These are phyloP conservation scores for Cladophialophora chaetospira DNA, from an alignment of 2,329 filamentous ascomycete genomes.

Conservation along the genomic window DNA sequence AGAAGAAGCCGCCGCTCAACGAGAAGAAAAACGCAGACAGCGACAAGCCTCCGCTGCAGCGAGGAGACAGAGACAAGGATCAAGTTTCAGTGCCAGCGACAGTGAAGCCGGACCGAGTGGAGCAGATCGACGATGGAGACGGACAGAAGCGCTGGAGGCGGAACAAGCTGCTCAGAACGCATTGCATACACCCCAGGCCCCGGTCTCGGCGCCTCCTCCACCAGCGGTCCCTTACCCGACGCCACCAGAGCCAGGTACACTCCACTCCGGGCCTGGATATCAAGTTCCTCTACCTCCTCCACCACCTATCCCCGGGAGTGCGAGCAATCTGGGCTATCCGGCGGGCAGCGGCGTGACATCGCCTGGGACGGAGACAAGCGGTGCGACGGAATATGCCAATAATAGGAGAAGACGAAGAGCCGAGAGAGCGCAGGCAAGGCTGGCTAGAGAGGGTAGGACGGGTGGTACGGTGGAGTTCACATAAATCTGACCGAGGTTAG, in stretches of 20 bases:
- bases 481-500: conserved; percentile 4
- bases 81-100: conserved; percentile 46
- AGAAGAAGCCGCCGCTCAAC: conserved; percentile 63
- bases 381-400: conserved; percentile 52
- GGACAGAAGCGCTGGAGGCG: conserved; percentile 53
- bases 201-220: conserved; percentile 30
- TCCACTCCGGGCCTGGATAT: conserved; percentile 25
- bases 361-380: conserved; percentile 52
- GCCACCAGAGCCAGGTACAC: conserved; percentile 27
- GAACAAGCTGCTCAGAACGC: conserved; percentile 48
- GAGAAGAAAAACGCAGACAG: conserved; percentile 56
- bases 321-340: conserved; percentile 40
- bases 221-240: conserved; percentile 22
- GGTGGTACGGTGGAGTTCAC: conserved; percentile 35
- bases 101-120: conserved; percentile 42
- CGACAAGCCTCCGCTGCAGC: conserved; percentile 37
- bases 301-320: conserved; percentile 44
- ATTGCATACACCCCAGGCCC: conserved; percentile 12
- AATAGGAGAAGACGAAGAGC: conserved; percentile 57
- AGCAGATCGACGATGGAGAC: conserved; percentile 46
- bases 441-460: conserved; percentile 45
- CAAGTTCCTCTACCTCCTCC: conserved; percentile 37
- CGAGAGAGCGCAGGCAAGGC: conserved; percentile 51
- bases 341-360: conserved; percentile 45
- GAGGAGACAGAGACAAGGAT: conserved; percentile 40